Percentiles rank a stretch among this genome's conserved stretches.
Conservation (phyloP, 2,329 filamentous ascomycete genomes). For the Didymellaceae sp. region DNA sequence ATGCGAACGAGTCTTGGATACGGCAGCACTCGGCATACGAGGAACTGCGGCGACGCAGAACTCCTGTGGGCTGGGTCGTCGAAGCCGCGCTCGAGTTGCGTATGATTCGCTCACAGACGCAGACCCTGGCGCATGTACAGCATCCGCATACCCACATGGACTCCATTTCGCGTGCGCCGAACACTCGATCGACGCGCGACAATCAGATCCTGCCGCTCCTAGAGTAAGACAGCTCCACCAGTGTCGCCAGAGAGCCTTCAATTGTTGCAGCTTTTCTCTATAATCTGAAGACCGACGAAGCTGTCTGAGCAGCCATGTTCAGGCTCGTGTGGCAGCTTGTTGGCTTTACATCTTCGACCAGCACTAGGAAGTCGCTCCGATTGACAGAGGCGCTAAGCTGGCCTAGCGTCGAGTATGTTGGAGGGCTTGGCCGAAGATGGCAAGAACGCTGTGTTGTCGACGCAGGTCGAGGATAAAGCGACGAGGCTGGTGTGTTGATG, state of each 20-base stretch:
- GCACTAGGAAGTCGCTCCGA: constrained; percentile 12
- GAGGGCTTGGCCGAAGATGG: constrained; percentile 7
- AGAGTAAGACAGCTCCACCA: too few species aligned
- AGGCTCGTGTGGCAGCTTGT: not conserved
- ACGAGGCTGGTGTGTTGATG: constrained; percentile 9
- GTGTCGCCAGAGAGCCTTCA: too few species aligned
- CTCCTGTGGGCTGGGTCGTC: not conserved
- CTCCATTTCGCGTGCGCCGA: constrained; percentile 6
- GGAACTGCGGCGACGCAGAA: constrained; percentile 3
- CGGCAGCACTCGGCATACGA: constrained; percentile 12
- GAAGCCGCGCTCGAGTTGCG: constrained; percentile 1
- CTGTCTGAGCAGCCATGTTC: too few species aligned
- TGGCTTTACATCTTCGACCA: not conserved
- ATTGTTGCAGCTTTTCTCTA: not conserved
- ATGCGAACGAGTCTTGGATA: constrained; percentile 17
- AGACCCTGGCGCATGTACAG: constrained; percentile 12
- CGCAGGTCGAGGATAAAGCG: constrained; percentile 11
- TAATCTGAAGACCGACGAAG: not conserved
- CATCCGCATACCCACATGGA: constrained; percentile 5
- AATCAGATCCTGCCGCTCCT: constrained; percentile 6
- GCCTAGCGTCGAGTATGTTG: constrained; percentile 2
- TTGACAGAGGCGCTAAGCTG: not conserved
- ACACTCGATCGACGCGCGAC: constrained; percentile 5
- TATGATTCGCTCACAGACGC: constrained; percentile 5
- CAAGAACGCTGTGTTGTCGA: constrained; percentile 16